phyloP scores from a whole-genome alignment of 257 asterid genomes.

The Solanum etuberosum region DNA sequence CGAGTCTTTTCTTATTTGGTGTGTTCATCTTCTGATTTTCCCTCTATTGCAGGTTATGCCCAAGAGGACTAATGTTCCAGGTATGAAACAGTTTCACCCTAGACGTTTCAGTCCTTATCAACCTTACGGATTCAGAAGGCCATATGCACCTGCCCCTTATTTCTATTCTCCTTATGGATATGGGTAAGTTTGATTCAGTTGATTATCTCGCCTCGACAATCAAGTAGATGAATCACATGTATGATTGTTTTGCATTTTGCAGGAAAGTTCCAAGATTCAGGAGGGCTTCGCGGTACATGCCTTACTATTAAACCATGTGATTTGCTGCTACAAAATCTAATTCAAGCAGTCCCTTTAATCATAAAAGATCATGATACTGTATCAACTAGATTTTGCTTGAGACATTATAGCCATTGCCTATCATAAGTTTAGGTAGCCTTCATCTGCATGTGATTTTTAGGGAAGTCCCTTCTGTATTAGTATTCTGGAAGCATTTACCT shows the following conservation, averaged over 20 bases:
- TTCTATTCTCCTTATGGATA: conserved; percentile 77
- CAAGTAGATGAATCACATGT: neutral
- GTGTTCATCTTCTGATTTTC: neutral
- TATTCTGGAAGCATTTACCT: neutral
- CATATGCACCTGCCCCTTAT: conserved; percentile 55
- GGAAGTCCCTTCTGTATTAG: neutral
- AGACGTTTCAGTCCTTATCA: conserved; percentile 69
- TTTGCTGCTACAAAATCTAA: neutral
- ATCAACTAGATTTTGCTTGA: neutral
- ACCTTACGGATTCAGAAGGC: conserved; percentile 63
- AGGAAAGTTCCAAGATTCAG: conserved; percentile 89
- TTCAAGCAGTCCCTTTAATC: neutral
- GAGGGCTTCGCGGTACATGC: conserved; percentile 80
- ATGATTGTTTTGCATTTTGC: conserved; percentile 11
- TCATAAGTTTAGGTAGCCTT: neutral
- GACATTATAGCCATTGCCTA: neutral
- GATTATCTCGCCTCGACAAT: neutral
- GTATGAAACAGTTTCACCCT: conserved; percentile 78
- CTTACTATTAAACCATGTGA: conserved; percentile 38
- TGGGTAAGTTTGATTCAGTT: conserved; percentile 30
- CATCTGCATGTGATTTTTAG: neutral
- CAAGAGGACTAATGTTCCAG: conserved; percentile 93
- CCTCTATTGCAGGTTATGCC: conserved; percentile 52
- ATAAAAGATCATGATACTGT: neutral
- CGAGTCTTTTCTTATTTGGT: neutral